A percentile compares a stretch with the other conserved stretches of the same genome.
Conservation (phyloP, 208 protist genomes). For the Angomonas deanei region DNA sequence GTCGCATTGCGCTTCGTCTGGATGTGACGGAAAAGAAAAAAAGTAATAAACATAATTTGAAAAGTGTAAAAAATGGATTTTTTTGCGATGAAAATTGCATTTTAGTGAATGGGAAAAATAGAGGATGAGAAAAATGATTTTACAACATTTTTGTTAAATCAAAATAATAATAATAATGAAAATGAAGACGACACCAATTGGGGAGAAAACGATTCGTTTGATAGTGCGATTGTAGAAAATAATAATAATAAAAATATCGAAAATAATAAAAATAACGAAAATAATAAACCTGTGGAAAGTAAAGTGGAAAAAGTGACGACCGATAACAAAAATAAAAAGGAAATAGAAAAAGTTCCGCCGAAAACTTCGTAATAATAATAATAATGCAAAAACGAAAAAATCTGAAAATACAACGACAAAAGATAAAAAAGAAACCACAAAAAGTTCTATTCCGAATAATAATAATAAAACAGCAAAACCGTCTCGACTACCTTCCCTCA, state of each 20-base stretch:
- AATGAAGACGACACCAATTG: too few relatives aligned
- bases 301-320: not conserved
- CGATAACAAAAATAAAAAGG: slow-evolving; percentile 9
- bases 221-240: too few relatives aligned
- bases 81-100: not conserved
- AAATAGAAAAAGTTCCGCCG: not conserved
- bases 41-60: not conserved
- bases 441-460: not conserved
- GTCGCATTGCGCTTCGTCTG: not conserved
- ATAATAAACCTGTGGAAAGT: not conserved
- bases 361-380: not conserved
- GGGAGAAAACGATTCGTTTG: too few relatives aligned
- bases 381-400: not conserved
- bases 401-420: not conserved
- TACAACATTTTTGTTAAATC: not conserved
- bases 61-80: not conserved
- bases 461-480: not conserved
- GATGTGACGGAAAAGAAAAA: not conserved
- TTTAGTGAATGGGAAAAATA: not conserved
- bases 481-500: not conserved
- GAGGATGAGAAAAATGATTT: not conserved
- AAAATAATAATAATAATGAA: not conserved
- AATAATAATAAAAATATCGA: not conserved
- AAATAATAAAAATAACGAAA: not conserved
- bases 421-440: not conserved